Base-by-base conservation (phyloP, 2,329 filamentous ascomycete species). In the Penicillium paneum region DNA sequence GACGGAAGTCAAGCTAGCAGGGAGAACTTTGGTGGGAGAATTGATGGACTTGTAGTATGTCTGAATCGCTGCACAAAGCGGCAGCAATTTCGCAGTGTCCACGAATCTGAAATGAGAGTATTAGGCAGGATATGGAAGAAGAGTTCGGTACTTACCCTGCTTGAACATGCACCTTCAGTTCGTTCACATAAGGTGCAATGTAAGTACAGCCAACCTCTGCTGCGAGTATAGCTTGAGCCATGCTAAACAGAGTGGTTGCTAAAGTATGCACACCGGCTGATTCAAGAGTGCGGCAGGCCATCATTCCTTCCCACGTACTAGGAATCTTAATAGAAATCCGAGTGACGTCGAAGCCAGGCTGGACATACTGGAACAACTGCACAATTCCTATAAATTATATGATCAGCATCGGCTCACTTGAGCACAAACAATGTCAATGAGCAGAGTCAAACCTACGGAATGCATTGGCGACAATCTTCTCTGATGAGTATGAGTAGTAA, bases 131-230 rank as follows among this genome's bases (percentile, higher is more conserved):
- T 5, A 24, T 49, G 0, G 12, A 10, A 21, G 1, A 32, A 10
- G 13, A n/a, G n/a, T 5, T 17, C 17, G 6, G 13, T 8, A 52
- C 62, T 45, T 35, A 71, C 70, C 63, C 66, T 8, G 61, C 48
- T 40, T 83, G 80, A 53, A 86, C 83, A 61, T 87, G 83, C 5
- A 85, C 84, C 58, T 80, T 81, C 38, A 88, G 71, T 59, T 87
- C 83, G 63, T 87, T 86, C 29, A 88, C 81, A 57, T 86, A 79
- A 0, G 85, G 85, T 0, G 84, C 83, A 40, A 88, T 82, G 61
- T 86, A 87, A 0, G 78, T 79, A 60, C 83, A 87, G 4, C 78
- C 76, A 0, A 78, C 81, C 46, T 84, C 79, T 1, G 77, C 80
- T 0, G 85, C 84, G 1, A 86, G 71, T 1, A 76, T 75, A 0